These are phyloP conservation scores for Tetrapisispora taiwanensis DNA, from an alignment of 805 yeast genomes.

Conservation along the genomic window DNA sequence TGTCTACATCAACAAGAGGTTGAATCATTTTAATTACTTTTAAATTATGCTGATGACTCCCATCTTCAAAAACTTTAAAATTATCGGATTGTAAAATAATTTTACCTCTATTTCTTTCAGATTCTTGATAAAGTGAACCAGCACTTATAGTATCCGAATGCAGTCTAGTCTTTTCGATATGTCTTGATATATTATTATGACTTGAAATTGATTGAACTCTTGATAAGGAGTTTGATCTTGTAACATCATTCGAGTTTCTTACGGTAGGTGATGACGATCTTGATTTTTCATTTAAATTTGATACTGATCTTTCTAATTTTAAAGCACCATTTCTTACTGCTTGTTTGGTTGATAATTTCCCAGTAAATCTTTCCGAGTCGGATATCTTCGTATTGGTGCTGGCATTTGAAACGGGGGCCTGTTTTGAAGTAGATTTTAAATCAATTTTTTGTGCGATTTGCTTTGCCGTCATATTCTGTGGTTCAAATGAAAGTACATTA, in stretches of 20 bases:
- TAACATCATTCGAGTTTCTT: background rate
- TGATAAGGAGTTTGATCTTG: constrained; percentile 6
- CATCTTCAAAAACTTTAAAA: constrained; percentile 22
- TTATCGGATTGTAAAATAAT: constrained; percentile 17
- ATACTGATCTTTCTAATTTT: too few species aligned
- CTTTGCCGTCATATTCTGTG: background rate
- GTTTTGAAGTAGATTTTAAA: too few species aligned
- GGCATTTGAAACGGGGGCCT: too few species aligned
- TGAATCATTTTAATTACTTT: constrained; percentile 15
- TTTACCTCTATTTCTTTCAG: constrained; percentile 6
- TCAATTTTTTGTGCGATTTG: too few species aligned
- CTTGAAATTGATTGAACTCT: constrained; percentile 8
- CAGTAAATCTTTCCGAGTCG: too few species aligned
- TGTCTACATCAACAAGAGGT: constrained; percentile 3
- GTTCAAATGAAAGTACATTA: background rate
- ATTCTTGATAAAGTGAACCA: background rate
- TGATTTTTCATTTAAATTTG: background rate
- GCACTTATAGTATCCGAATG: constrained; percentile 23
- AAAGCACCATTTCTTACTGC: background rate
- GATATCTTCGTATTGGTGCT: too few species aligned
- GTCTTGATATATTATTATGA: background rate
- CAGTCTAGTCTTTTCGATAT: constrained; percentile 7
- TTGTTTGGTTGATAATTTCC: background rate
- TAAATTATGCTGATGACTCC: constrained; percentile 24
- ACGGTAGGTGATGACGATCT: background rate